Conservation (phyloP, 176 grass and related monocot species). For the Avena atlantica region DNA sequence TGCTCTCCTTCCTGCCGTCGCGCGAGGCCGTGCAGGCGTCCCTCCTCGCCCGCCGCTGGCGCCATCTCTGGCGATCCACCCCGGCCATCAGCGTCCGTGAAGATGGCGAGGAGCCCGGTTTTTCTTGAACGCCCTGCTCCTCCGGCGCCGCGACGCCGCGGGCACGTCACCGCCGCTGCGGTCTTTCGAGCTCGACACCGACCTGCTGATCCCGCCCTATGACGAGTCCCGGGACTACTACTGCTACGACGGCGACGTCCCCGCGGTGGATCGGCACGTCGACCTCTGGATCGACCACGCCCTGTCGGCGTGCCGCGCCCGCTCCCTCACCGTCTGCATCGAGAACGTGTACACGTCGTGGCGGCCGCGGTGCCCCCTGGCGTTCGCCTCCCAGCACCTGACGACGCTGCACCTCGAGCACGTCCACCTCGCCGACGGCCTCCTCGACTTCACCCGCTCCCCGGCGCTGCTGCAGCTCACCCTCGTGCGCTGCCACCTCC, state of each 20-base stretch:
- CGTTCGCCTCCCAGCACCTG: background rate
- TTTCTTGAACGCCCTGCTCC: background rate
- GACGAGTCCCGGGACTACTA: too few species aligned
- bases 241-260: background rate
- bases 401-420: background rate
- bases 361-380: background rate
- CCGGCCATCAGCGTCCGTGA: background rate
- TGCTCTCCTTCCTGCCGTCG: background rate
- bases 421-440: background rate
- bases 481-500: background rate
- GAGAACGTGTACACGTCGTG: background rate
- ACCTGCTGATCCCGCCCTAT: background rate
- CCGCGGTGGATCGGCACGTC: background rate
- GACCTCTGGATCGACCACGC: background rate
- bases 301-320: background rate
- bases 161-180: background rate
- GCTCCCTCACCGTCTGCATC: background rate
- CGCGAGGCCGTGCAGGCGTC: background rate
- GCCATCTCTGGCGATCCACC: background rate
- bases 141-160: background rate
- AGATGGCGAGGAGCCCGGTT: background rate
- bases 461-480: background rate
- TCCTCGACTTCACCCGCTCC: background rate
- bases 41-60: background rate
- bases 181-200: background rate